Evolutionary conservation across 495 filamentous ascomycete species (phyloP), one percentile per base, ranked within the genome.

Genomic region (Lindgomyces ingoldianus): DNA sequence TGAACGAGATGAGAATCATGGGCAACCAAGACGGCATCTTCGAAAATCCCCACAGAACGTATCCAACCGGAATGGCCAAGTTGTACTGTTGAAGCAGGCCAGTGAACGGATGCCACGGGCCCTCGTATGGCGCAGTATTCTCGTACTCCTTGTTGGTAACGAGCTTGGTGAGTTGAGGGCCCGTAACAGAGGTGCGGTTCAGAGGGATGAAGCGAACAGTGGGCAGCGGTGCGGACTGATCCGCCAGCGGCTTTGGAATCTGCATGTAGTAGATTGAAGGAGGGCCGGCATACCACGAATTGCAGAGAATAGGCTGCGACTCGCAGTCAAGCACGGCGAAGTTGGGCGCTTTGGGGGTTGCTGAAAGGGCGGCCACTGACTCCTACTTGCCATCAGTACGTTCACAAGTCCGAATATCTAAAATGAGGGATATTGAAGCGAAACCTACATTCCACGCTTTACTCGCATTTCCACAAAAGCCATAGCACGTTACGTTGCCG

Each of bases 401-500:
- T 53, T 14, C 49, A 53, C 8, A 30, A 30, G 6, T 36, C 21
- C n/a, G 29, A 1, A 36, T 39, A 3, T 39, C 18, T 26, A 14
- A 14, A n/a, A 14, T 44, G 25, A 3, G 33, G 12, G 10, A 19
- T 25, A 16, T 14, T 47, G 39, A 39, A 6, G 26, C 18, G 16
- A 19, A 46, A 73, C 79, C 64, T 74, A 85, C 81, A 66, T 86
- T 85, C 76, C 83, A 87, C 0, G 80, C 80, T 65, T 77, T 78
- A 19, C 84, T 80, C 27, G 81, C 79, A 4, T 74, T 73, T 11
- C 62, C 79, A 73, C 85, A 89, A 61, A 80, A 74, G 57, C 80
- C 91, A 70, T 85, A 91, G 80, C 92, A 97, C 27, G 91, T 93
- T 79, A 88, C 91, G 77, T 96, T 95, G 44, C 89, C 86, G 52